Evolutionary conservation across 2,329 filamentous ascomycete genomes (phyloP).

Genomic region (Cercospora sojina): DNA sequence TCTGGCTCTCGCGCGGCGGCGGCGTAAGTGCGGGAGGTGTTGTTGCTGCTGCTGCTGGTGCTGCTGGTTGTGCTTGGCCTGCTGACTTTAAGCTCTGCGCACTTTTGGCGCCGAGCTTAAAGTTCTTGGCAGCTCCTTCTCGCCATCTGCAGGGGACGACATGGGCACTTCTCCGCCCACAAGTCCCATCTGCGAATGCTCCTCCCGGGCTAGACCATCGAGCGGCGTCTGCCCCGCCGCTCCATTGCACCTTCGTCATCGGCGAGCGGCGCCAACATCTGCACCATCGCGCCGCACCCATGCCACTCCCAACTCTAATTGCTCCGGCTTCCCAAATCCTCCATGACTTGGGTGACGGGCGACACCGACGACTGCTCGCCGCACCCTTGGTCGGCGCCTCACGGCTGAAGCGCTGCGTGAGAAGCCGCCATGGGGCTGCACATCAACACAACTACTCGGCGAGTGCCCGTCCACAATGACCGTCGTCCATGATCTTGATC

Average conservation of each 20-base stretch:
- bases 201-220: background rate
- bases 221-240: background rate
- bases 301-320: background rate
- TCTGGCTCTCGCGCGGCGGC: background rate
- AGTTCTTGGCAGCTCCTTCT: too few species aligned
- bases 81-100: background rate
- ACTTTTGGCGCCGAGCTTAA: too few species aligned
- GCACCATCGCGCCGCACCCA: background rate
- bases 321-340: background rate
- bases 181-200: background rate
- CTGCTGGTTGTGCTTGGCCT: background rate
- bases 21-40: background rate
- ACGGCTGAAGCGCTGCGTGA: background rate
- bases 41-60: background rate
- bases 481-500: background rate
- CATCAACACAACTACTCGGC: background rate
- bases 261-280: background rate
- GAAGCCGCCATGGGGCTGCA: background rate
- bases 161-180: background rate
- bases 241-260: background rate
- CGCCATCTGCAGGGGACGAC: background rate
- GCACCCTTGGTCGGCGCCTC: background rate
- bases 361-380: background rate
- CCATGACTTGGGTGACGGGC: background rate
- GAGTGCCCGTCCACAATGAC: background rate